Evolutionary conservation across 257 asterid species (phyloP), one percentile per base, ranked within the genome.

Genomic region (Nicotiana sylvestris): DNA sequence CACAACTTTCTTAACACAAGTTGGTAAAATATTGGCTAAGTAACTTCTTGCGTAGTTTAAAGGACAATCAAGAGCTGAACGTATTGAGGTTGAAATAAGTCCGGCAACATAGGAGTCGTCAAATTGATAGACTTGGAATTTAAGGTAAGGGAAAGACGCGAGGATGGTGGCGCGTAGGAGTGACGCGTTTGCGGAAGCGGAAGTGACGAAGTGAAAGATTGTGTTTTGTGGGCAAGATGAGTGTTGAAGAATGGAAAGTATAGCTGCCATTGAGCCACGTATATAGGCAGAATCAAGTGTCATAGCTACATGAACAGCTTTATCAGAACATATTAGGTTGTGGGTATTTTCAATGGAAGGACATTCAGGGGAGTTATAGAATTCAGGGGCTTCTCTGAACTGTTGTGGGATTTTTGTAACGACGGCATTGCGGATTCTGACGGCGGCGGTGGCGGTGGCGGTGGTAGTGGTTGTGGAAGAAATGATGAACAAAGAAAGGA

Each of bases 211-310:
- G 74, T 95, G 97, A 86, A 91, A 95, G 83, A 92, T 66, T 2
- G 86, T 87, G 81, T 92, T 95, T 27, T 95, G 88, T 0, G 99
- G 99, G 86, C 98, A 95, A 6, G 98, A 92, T 0, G 98, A 86
- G 83, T 95, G 99, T 21, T 95, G 99, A 56, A 95, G 91, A 56
- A 86, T 90, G 18, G 99, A 95, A 68, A 92, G 89, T 33, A 95
- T 86, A 1, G 97, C 99, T 6, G 99, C 99, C 95, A 93, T 90
- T 21, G 99, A 94, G 58, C 99, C 99, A 0, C 99, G 94, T 72
- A 95, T 87, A 88, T 95, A 95, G 39, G 95, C 91, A 4, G 87
- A 86, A 83, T 95, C 98, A 2, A 95, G 90, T 2, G 98, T 95
- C 98, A 96, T 96, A 0, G 98, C 99, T 35, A 92, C 92, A 70